phyloP scores from a whole-genome alignment of 768 basidiomycete species.

The Phlebiopsis gigantea region DNA sequence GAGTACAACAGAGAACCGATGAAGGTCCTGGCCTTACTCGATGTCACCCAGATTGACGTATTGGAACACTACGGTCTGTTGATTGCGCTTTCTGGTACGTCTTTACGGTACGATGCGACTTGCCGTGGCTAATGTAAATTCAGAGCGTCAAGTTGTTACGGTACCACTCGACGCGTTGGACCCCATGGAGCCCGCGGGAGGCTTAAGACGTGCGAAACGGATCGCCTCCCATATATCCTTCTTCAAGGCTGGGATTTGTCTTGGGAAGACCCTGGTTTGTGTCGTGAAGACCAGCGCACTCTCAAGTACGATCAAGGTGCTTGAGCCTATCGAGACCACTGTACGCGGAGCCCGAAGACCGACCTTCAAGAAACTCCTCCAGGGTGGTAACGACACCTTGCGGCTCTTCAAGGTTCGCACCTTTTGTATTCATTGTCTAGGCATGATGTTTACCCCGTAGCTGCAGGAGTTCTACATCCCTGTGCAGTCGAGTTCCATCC shows the following conservation, averaged over 20 bases:
- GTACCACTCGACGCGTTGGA: slow-evolving; percentile 94
- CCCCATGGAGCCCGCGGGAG: slow-evolving; percentile 83
- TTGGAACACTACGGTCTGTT: slow-evolving; percentile 93
- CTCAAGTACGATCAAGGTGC: slow-evolving; percentile 94
- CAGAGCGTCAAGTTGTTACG: slow-evolving; percentile 93
- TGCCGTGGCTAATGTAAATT: neutral
- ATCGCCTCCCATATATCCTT: slow-evolving; percentile 96
- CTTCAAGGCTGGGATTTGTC: slow-evolving; percentile 94
- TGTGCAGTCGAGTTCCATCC: slow-evolving; percentile 92
- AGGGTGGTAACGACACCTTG: slow-evolving; percentile 92
- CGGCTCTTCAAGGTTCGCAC: slow-evolving; percentile 76
- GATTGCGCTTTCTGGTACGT: slow-evolving; percentile 93
- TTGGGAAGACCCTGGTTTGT: slow-evolving; percentile 89
- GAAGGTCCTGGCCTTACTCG: slow-evolving; percentile 82
- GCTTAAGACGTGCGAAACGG: slow-evolving; percentile 89
- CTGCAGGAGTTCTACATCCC: slow-evolving; percentile 96
- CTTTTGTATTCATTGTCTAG: neutral
- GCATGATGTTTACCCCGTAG: slow-evolving; percentile 1
- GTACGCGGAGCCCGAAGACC: slow-evolving; percentile 75
- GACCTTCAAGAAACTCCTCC: slow-evolving; percentile 91
- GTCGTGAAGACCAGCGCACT: slow-evolving; percentile 94
- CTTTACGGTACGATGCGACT: neutral
- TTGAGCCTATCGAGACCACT: slow-evolving; percentile 93
- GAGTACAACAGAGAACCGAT: slow-evolving; percentile 76
- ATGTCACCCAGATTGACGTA: slow-evolving; percentile 93